phyloP scores from a whole-genome alignment of 106 monocot genomes.

The Posidonia australis region DNA sequence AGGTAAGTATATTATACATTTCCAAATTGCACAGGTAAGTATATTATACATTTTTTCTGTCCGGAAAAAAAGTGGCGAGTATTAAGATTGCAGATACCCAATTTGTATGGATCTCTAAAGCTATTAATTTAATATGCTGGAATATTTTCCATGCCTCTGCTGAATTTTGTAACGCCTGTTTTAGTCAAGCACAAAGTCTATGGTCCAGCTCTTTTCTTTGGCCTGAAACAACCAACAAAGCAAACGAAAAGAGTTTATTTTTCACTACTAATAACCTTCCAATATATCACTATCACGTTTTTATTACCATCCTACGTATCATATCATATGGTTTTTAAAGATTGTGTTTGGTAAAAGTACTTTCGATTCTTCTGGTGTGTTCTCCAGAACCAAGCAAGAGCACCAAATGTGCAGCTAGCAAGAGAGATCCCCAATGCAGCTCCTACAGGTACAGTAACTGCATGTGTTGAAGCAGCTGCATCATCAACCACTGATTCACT shows the following conservation, averaged over 20 bases:
- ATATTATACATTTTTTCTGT: no score
- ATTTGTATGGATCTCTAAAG: no score
- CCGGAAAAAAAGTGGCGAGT: no score
- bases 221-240: slow-evolving; percentile 10
- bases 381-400: slow-evolving; percentile 90
- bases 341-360: slow-evolving; percentile 85
- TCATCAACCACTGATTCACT: slow-evolving; percentile 26
- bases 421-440: slow-evolving; percentile 84
- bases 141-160: background rate
- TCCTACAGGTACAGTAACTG: slow-evolving; percentile 64
- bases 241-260: background rate
- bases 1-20: background rate
- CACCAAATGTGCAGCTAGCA: slow-evolving; percentile 91
- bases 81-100: no score
- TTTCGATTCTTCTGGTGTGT: slow-evolving; percentile 96
- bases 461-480: slow-evolving; percentile 27
- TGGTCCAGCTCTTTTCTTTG: slow-evolving; percentile 4
- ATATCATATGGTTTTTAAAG: slow-evolving; percentile 96
- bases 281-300: background rate
- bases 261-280: background rate
- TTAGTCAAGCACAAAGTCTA: background rate
- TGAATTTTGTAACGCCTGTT: background rate
- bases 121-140: no score
- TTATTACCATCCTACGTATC: slow-evolving; percentile 18
- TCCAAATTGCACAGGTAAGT: background rate